phyloP scores from a whole-genome alignment of 768 basidiomycete species.

The Rhodotorula paludigena region DNA sequence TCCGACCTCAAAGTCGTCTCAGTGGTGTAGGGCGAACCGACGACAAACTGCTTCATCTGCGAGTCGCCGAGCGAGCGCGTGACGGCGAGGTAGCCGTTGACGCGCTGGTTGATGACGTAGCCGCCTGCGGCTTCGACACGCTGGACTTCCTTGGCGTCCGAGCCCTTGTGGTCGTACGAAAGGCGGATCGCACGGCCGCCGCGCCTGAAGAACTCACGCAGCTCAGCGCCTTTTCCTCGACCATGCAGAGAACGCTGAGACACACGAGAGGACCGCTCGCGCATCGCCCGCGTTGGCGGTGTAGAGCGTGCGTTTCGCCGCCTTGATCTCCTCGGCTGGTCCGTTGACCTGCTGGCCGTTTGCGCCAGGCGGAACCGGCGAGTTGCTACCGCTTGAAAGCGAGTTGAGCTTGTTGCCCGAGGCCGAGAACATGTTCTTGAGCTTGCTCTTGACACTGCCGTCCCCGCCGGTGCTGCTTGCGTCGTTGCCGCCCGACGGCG shows the following conservation, averaged over 20 bases:
- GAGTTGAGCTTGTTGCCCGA: neutral
- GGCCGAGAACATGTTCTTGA: constrained; percentile 24
- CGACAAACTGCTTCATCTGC: constrained; percentile 99
- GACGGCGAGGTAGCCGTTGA: constrained; percentile 91
- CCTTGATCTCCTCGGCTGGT: constrained; percentile 33
- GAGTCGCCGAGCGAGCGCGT: constrained; percentile 95
- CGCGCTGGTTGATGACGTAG: constrained; percentile 95
- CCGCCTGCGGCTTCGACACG: constrained; percentile 96
- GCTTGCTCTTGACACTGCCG: constrained; percentile 19
- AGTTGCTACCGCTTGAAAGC: neutral
- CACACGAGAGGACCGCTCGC: constrained; percentile 75
- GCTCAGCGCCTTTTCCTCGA: no score
- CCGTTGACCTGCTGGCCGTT: constrained; percentile 8
- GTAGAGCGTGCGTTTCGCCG: constrained; percentile 62
- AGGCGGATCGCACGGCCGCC: constrained; percentile 83
- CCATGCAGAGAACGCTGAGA: neutral
- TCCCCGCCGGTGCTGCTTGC: neutral
- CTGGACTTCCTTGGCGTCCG: constrained; percentile 94
- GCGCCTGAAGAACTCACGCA: constrained; percentile 49
- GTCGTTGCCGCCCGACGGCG: neutral
- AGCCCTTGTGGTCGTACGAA: constrained; percentile 99
- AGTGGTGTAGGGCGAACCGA: constrained; percentile 95
- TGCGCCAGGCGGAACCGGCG: neutral
- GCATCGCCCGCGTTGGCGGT: constrained; percentile 97
- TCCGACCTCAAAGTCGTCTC: constrained; percentile 84